Percentiles rank a stretch among this genome's conserved stretches.
Evolutionary conservation across 148 eudicot species (phyloP).

Genomic region (Nepenthes gracilis): DNA sequence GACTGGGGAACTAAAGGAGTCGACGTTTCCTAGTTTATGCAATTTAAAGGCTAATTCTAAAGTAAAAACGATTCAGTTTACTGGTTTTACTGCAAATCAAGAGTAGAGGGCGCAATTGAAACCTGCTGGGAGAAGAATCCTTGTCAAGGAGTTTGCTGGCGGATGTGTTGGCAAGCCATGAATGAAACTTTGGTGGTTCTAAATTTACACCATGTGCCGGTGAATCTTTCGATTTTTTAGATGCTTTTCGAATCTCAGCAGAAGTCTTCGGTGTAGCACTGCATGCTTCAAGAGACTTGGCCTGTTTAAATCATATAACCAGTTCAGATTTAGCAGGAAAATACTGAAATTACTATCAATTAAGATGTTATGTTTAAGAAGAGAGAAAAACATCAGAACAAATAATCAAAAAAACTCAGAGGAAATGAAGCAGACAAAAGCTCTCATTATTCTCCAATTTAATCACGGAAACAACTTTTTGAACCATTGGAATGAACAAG

Average conservation of each 20-base stretch:
- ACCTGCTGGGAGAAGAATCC: slow-evolving; percentile 39
- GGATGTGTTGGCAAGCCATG: slow-evolving; percentile 36
- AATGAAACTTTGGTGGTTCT: slow-evolving; percentile 17
- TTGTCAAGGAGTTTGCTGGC: slow-evolving; percentile 24
- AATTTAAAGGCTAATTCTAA: not conserved
- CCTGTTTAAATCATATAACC: slow-evolving; percentile 25
- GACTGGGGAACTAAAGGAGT: not conserved
- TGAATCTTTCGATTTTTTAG: slow-evolving; percentile 19
- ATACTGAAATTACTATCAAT: too few species aligned
- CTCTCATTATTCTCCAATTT: too few species aligned
- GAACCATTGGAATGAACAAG: too few species aligned
- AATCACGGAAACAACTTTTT: too few species aligned
- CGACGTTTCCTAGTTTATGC: not conserved
- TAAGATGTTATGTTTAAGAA: not conserved
- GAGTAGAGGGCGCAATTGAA: slow-evolving; percentile 1
- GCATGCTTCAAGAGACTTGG: slow-evolving; percentile 67
- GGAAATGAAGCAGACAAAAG: too few species aligned
- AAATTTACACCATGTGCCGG: slow-evolving; percentile 12
- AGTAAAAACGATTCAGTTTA: not conserved
- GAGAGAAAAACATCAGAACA: not conserved
- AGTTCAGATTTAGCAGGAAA: not conserved
- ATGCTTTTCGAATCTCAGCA: slow-evolving; percentile 42
- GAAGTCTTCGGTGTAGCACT: slow-evolving; percentile 73
- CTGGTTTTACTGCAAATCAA: not conserved
- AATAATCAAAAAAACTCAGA: not conserved